Base-by-base conservation (phyloP, 2,329 filamentous ascomycete species). In the Cadophora malorum region DNA sequence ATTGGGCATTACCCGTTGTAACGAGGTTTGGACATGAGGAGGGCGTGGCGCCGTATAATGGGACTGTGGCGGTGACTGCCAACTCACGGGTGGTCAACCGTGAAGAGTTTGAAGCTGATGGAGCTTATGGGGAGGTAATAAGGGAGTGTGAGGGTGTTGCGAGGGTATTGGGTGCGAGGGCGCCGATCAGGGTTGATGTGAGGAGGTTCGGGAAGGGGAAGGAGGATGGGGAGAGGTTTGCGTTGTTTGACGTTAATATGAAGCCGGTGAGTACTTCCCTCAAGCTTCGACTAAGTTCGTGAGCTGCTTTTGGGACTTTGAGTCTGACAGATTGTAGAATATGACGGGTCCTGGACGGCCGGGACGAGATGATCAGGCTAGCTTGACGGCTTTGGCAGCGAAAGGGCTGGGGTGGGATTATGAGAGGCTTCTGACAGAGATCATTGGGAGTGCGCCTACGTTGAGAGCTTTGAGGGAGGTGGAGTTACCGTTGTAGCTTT, bases 401-500 rank as follows among this genome's bases (percentile, higher is more conserved):
- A 45, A 21, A 14, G n/a, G 45, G 6, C 45, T 49, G n/a, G n/a
- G n/a, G 6, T 21, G 45, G 45, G 45, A 49, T 21, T 49, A 49
- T 49, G n/a, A 21, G 45, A 49, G 45, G n/a, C 19, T 21, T 9
- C 9, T 49, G n/a, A 49, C 1, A 19, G 45, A 49, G n/a, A 49
- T 21, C 6, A 21, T 49, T 49, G 45, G 21, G 19, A 21, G n/a
- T 21, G 45, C 45, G 45, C n/a, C 45, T 49, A 49, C 45, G 2
- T 19, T 49, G 45, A 49, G 45, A 10, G n/a, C 19, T 21, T 21
- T 21, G n/a, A 49, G 45, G 45, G 45, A 49, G n/a, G 45, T 49
- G 45, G 45, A 49, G 45, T 49, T 49, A 19, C n/a, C 31, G 12
- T 53, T 19, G 23, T 53, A 53, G 50, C 50, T 53, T 31, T 53